phyloP scores from a whole-genome alignment of 2,329 filamentous ascomycete species.

The Fusarium sp. region DNA sequence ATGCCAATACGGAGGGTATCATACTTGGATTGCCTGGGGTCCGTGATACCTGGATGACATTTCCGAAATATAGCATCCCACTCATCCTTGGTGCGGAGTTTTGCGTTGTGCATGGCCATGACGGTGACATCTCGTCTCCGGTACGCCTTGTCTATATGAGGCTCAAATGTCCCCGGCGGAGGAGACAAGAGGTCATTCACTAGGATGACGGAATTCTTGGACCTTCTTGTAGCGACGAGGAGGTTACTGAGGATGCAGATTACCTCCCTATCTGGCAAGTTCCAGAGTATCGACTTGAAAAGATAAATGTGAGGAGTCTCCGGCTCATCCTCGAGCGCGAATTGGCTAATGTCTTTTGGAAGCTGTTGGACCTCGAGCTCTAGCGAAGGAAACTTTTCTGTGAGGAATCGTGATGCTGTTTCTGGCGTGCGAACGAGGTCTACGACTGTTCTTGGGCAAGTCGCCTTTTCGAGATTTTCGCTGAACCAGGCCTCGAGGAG shows the following conservation, averaged over 20 bases:
- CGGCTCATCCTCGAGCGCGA: not conserved
- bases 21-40: not conserved
- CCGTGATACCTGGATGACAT: not conserved
- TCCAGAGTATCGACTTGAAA: slow-evolving; percentile 33
- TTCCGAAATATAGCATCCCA: slow-evolving; percentile 19
- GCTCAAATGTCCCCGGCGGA: slow-evolving; percentile 10
- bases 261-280: slow-evolving; percentile 24
- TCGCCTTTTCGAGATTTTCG: not conserved
- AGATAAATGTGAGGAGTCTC: slow-evolving; percentile 12
- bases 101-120: slow-evolving; percentile 41
- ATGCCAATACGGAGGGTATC: slow-evolving; percentile 4
- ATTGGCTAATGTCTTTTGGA: not conserved
- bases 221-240: slow-evolving; percentile 39
- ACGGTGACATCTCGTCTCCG: slow-evolving; percentile 36
- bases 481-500: slow-evolving; percentile 20
- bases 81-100: slow-evolving; percentile 24
- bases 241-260: slow-evolving; percentile 44
- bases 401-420: slow-evolving; percentile 8
- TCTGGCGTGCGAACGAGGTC: slow-evolving; percentile 19
- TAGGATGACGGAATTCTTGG: slow-evolving; percentile 5
- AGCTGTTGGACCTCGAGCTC: slow-evolving; percentile 3
- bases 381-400: slow-evolving; percentile 2
- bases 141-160: slow-evolving; percentile 30
- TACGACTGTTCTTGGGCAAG: not conserved
- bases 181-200: slow-evolving; percentile 37